Base-by-base conservation (phyloP, 148 eudicot species). In the Persicaria maculosa region DNA sequence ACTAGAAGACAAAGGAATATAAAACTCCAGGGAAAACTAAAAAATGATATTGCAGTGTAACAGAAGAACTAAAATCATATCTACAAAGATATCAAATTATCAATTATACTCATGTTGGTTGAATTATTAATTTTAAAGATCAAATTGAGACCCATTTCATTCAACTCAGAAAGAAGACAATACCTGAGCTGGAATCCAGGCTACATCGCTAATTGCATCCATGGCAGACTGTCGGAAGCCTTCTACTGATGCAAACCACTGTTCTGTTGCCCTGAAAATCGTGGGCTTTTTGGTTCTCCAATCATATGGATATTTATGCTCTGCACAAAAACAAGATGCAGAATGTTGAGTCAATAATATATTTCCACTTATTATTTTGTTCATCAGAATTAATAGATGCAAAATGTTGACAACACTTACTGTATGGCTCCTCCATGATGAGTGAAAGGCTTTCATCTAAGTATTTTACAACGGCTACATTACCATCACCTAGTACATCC, bases 241-340 rank as follows among this genome's bases (percentile, higher is more conserved):
- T 85, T 95, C 99, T 22, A 95, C 94, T 73, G 99, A 95, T 69
- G 99, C 99, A 85, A 95, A 95, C 99, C 99, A 95, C 76, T 95
- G 99, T 74, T 90, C 99, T 55, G 99, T 95, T 22, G 99, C 96
- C 83, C 99, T 88, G 81, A 95, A 95, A 73, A 95, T 95, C 25
- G 99, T 95, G 45, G 99, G 98, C 78, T 90, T 89, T 82, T 96
- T 96, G 70, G 99, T 90, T 76, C 99, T 85, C 99, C 99, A 96
- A 83, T 96, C 99, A 90, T 92, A 96, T 46, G 99, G 99, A 79
- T 96, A 96, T 83, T 96, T 96, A 85, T 96, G 99, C 74, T 81
- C 93, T 89, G 84, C 80, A 84, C 40, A 65, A 65, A 64, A 36
- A 17, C 70, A 65, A 65, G 19, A 65, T 65, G n/a, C 47, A 65